phyloP scores from a whole-genome alignment of 2,329 filamentous ascomycete genomes.

The Penicillium oxalicum region DNA sequence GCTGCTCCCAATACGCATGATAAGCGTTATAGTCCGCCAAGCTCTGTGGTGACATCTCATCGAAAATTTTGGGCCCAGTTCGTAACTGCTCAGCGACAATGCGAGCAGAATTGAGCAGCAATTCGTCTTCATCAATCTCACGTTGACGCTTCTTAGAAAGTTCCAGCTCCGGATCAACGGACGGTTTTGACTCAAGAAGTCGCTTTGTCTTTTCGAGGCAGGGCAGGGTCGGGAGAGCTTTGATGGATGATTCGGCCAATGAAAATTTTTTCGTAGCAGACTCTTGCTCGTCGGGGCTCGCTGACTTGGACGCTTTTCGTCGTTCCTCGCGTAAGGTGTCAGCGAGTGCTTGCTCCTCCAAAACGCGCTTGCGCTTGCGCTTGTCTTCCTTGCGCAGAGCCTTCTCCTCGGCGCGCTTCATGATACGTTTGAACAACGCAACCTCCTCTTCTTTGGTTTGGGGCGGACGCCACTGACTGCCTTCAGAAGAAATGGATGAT shows the following conservation, averaged over 20 bases:
- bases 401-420: constrained; percentile 17
- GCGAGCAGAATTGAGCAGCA: constrained; percentile 37
- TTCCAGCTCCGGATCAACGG: constrained; percentile 17
- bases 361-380: constrained; percentile 22
- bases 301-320: constrained; percentile 23
- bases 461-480: not conserved
- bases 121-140: constrained; percentile 38
- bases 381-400: constrained; percentile 7
- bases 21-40: constrained; percentile 2
- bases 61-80: constrained; percentile 31
- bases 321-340: constrained; percentile 9
- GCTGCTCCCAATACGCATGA: constrained; percentile 13
- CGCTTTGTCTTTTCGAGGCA: constrained; percentile 19
- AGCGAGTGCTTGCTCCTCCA: constrained; percentile 18
- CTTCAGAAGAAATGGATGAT: not conserved
- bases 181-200: constrained; percentile 22
- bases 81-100: constrained; percentile 38
- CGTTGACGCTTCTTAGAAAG: constrained; percentile 14
- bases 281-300: constrained; percentile 12
- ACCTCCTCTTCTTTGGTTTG: constrained; percentile 6
- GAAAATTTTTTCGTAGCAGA: constrained; percentile 18
- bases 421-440: constrained; percentile 5
- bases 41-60: constrained; percentile 15
- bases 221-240: constrained; percentile 33
- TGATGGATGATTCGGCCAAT: constrained; percentile 27